phyloP scores from a whole-genome alignment of 2,329 filamentous ascomycete genomes.

The Neodidymelliopsis sp. region DNA sequence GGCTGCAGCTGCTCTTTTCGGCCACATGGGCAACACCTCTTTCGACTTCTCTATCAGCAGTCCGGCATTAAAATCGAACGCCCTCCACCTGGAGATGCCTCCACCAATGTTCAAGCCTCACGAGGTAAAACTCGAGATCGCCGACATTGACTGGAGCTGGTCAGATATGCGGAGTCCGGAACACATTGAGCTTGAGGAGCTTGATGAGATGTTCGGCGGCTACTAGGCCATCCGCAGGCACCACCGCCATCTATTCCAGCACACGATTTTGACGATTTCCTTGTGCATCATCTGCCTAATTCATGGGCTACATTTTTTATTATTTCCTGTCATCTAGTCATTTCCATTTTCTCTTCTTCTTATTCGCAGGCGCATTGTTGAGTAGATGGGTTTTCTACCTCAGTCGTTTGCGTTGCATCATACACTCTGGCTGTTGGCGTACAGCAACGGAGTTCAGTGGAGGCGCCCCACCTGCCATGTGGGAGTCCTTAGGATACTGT shows the following conservation, averaged over 20 bases:
- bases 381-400: constrained; percentile 38
- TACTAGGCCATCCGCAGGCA: constrained; percentile 59
- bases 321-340: constrained; percentile 38
- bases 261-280: constrained; percentile 44
- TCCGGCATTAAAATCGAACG: constrained; percentile 52
- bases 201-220: constrained; percentile 83
- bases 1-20: constrained; percentile 59
- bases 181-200: constrained; percentile 89
- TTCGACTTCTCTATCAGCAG: constrained; percentile 54
- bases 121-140: constrained; percentile 42
- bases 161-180: constrained; percentile 75
- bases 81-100: constrained; percentile 44
- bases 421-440: constrained; percentile 29
- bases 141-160: constrained; percentile 45
- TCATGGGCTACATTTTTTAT: constrained; percentile 25
- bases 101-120: constrained; percentile 41
- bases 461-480: constrained; percentile 21
- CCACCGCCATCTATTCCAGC: constrained; percentile 16
- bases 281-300: constrained; percentile 25
- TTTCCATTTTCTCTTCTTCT: constrained; percentile 26
- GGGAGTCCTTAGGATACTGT: constrained; percentile 31
- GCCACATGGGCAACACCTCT: constrained; percentile 49
- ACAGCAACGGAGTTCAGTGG: constrained; percentile 20
- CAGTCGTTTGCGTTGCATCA: constrained; percentile 42
- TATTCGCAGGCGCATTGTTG: constrained; percentile 28